A percentile compares a stretch with the other conserved stretches of the same genome.
phyloP scores from a whole-genome alignment of 257 asterid genomes.

The Salvia rosmarinus region DNA sequence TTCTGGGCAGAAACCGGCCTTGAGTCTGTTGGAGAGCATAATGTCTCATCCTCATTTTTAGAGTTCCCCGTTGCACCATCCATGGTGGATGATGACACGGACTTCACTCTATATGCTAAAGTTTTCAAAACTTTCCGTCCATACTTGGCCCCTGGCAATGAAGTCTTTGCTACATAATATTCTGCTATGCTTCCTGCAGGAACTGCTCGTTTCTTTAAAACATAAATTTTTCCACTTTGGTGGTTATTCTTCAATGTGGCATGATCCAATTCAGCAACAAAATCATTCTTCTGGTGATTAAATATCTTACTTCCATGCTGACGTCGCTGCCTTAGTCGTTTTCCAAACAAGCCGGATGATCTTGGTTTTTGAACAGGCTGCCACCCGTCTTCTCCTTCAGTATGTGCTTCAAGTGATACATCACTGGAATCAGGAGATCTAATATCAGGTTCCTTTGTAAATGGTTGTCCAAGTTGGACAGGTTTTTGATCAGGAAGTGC shows the following conservation, averaged over 20 bases:
- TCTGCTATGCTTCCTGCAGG: constrained; percentile 77
- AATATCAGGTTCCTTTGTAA: constrained; percentile 43
- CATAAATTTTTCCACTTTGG: constrained; percentile 63
- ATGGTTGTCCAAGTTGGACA: constrained; percentile 45
- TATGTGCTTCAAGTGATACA: constrained; percentile 55
- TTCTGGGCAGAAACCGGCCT: constrained; percentile 51
- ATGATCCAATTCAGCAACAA: constrained; percentile 65
- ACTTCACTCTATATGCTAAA: constrained; percentile 85
- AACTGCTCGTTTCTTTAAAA: constrained; percentile 61
- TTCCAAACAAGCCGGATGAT: constrained; percentile 74
- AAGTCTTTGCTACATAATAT: constrained; percentile 78
- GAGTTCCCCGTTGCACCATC: constrained; percentile 50
- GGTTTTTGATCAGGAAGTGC: constrained; percentile 42
- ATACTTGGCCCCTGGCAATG: constrained; percentile 60
- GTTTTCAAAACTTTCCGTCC: constrained; percentile 79
- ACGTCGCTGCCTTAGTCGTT: constrained; percentile 77
- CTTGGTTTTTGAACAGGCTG: constrained; percentile 91
- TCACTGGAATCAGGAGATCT: constrained; percentile 44
- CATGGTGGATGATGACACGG: constrained; percentile 56
- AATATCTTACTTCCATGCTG: constrained; percentile 57
- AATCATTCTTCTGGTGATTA: constrained; percentile 73
- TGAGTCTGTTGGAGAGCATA: constrained; percentile 49
- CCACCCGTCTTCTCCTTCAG: constrained; percentile 97
- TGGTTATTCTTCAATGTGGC: constrained; percentile 60
- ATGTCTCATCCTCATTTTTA: constrained; percentile 50